Evolutionary conservation across 2,329 filamentous ascomycete genomes (phyloP).

Genomic region (Aspergillus luchuensis): DNA sequence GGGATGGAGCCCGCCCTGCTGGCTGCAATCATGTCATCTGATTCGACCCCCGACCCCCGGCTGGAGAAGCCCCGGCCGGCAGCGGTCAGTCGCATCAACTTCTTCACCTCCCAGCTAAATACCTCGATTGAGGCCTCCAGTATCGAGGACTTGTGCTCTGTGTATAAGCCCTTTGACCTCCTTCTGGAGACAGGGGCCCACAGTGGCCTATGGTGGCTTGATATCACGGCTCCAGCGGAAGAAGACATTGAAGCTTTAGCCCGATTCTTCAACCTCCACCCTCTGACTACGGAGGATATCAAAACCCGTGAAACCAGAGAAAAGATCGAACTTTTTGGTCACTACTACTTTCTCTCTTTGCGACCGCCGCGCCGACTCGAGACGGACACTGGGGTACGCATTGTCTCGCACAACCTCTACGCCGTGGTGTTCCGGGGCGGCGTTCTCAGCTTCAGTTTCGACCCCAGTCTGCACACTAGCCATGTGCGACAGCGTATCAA

Average conservation of each 20-base stretch:
- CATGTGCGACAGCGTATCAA: slow-evolving; percentile 90
- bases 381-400: slow-evolving; percentile 71
- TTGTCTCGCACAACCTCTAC: slow-evolving; percentile 90
- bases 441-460: slow-evolving; percentile 87
- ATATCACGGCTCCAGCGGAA: slow-evolving; percentile 81
- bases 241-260: slow-evolving; percentile 86
- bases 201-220: slow-evolving; percentile 93
- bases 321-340: slow-evolving; percentile 95
- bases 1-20: neutral
- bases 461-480: slow-evolving; percentile 75
- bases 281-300: slow-evolving; percentile 91
- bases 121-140: slow-evolving; percentile 90
- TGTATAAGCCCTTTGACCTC: slow-evolving; percentile 77
- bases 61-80: neutral
- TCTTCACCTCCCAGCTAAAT: slow-evolving; percentile 70
- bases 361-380: slow-evolving; percentile 81
- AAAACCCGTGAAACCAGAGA: slow-evolving; percentile 88
- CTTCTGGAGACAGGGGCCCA: slow-evolving; percentile 50
- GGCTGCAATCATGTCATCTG: neutral
- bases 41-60: neutral
- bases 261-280: slow-evolving; percentile 92
- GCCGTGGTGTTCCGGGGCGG: slow-evolving; percentile 92
- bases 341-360: slow-evolving; percentile 96
- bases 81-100: neutral
- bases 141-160: slow-evolving; percentile 77